Percentiles rank a stretch among this genome's conserved stretches.
phyloP scores from a whole-genome alignment of 2,329 filamentous ascomycete species.

The Lasiodiplodia sp. region DNA sequence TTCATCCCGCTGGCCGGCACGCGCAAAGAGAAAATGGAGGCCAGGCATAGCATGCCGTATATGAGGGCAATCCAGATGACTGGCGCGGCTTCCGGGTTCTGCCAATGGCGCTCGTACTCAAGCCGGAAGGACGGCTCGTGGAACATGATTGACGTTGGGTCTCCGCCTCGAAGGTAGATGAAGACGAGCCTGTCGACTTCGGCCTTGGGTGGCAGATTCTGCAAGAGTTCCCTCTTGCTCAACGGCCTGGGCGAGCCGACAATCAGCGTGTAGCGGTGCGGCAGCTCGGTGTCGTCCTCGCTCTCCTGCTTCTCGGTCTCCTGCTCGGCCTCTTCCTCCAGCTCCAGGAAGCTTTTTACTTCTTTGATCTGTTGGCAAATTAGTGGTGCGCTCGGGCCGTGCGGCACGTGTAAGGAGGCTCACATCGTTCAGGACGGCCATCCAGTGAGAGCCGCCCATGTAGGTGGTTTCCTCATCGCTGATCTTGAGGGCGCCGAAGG shows the following conservation, averaged over 20 bases:
- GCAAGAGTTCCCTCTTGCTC: slow-evolving; percentile 36
- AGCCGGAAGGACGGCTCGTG: slow-evolving; percentile 33
- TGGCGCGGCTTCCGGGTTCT: slow-evolving; percentile 45
- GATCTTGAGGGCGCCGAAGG: slow-evolving; percentile 24
- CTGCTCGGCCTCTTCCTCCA: slow-evolving; percentile 32
- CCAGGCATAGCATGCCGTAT: slow-evolving; percentile 56
- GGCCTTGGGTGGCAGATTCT: slow-evolving; percentile 34
- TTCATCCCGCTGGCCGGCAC: background rate
- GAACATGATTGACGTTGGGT: slow-evolving; percentile 38
- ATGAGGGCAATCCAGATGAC: slow-evolving; percentile 58
- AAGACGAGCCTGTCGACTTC: slow-evolving; percentile 42
- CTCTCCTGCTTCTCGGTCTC: slow-evolving; percentile 29
- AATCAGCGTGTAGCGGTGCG: slow-evolving; percentile 14
- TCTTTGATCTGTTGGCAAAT: slow-evolving; percentile 35
- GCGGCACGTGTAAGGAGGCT: background rate
- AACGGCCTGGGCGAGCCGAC: slow-evolving; percentile 33
- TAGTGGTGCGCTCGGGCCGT: background rate
- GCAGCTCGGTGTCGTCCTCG: slow-evolving; percentile 16
- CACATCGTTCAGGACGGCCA: slow-evolving; percentile 45
- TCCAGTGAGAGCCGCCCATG: slow-evolving; percentile 44
- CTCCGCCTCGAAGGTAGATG: slow-evolving; percentile 38
- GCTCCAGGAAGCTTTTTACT: slow-evolving; percentile 38
- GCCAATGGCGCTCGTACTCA: slow-evolving; percentile 57
- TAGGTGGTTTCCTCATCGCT: slow-evolving; percentile 33
- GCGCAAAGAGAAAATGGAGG: slow-evolving; percentile 42